Percentiles rank a stretch among this genome's conserved stretches.
phyloP scores from a whole-genome alignment of 495 filamentous ascomycete genomes.

The Evernia prunastri region DNA sequence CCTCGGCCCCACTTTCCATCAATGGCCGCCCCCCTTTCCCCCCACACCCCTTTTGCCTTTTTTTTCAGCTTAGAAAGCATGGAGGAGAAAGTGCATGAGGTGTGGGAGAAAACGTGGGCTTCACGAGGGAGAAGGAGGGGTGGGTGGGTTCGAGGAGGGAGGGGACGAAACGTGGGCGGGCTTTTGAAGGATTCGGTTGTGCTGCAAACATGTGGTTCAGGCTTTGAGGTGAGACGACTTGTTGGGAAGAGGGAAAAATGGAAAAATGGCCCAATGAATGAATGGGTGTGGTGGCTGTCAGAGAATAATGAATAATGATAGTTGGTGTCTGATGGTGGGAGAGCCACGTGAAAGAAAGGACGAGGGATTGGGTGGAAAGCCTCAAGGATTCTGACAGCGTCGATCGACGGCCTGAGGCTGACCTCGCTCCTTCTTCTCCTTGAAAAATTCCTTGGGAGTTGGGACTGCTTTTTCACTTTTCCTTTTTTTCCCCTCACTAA shows the following conservation, averaged over 20 bases:
- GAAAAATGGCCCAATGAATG: too few species aligned
- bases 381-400: too few species aligned
- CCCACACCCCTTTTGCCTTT: background rate
- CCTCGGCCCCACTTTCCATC: background rate
- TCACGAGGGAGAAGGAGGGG: too few species aligned
- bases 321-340: background rate
- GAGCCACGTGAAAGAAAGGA: background rate
- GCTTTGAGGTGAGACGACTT: background rate
- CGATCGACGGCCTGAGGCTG: too few species aligned
- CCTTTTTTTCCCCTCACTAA: too few species aligned
- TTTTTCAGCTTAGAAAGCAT: background rate
- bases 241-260: too few species aligned
- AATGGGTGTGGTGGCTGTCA: too few species aligned
- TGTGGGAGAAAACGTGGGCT: slow-evolving; percentile 2
- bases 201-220: background rate
- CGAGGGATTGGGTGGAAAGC: too few species aligned
- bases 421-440: too few species aligned
- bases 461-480: background rate
- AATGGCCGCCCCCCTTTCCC: background rate
- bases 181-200: background rate
- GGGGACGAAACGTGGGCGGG: background rate
- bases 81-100: background rate
- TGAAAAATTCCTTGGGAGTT: too few species aligned
- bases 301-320: too few species aligned
- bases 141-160: too few species aligned